Conservation (phyloP, 352 stramenopile species). For the Pythium grandisporangium region DNA sequence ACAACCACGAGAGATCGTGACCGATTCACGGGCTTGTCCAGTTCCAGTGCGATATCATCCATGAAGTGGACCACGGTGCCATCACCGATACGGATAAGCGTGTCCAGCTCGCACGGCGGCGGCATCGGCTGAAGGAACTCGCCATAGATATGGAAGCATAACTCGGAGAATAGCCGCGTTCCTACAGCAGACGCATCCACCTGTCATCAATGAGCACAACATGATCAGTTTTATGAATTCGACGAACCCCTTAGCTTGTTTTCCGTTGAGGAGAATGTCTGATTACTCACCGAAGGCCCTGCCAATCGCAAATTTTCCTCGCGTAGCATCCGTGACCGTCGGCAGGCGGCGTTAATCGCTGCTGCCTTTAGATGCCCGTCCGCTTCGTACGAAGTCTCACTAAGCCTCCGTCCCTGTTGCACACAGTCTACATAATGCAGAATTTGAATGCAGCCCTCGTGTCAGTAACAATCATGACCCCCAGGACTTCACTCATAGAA, state of each 20-base stretch:
- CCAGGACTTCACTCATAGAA: too few species aligned
- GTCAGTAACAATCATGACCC: background rate
- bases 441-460: background rate
- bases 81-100: conserved; percentile 54
- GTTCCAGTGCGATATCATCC: conserved; percentile 37
- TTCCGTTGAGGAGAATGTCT: too few species aligned
- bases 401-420: conserved; percentile 11
- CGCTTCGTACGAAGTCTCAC: conserved; percentile 15
- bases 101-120: conserved; percentile 48
- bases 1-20: conserved; percentile 51
- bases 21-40: conserved; percentile 40
- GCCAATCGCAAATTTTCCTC: conserved; percentile 12
- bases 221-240: background rate
- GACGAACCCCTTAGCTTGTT: background rate
- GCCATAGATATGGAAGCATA: conserved; percentile 64
- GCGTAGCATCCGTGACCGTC: conserved; percentile 13
- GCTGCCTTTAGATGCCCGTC: conserved; percentile 20
- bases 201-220: conserved; percentile 1
- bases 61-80: conserved; percentile 45
- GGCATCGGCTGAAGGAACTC: conserved; percentile 77
- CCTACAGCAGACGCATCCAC: conserved; percentile 22
- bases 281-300: conserved; percentile 2
- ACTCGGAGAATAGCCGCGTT: conserved; percentile 58
- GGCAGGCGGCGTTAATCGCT: conserved; percentile 11
- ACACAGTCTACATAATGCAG: conserved; percentile 10